Conservation (phyloP, 345 rosid species). For the Erodium maritimum region DNA sequence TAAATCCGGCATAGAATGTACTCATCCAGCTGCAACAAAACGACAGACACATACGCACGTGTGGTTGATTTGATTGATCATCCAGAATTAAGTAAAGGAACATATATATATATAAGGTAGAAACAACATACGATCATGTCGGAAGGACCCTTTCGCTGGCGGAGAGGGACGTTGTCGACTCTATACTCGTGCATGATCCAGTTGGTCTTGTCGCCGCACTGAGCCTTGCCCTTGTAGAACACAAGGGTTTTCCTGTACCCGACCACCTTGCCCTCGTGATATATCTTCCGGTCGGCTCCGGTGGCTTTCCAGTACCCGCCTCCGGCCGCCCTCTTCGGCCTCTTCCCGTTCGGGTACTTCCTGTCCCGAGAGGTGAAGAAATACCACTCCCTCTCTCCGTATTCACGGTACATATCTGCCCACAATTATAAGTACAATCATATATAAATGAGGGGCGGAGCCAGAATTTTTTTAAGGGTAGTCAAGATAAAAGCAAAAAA, state of each 20-base stretch:
- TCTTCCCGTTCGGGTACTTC: conserved; percentile 10
- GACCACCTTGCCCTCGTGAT: not conserved
- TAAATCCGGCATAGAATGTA: conserved; percentile 18
- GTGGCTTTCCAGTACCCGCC: conserved; percentile 19
- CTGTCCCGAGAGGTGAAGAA: conserved; percentile 15
- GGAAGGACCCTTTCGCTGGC: not conserved
- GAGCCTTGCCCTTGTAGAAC: conserved; percentile 9
- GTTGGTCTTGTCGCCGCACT: conserved; percentile 11
- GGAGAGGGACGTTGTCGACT: not conserved
- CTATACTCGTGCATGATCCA: conserved; percentile 23
- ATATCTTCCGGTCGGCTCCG: not conserved
- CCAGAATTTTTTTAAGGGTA: not conserved
- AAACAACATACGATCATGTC: conserved; percentile 13
- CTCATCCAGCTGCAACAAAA: conserved; percentile 14
- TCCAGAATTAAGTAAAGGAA: no score
- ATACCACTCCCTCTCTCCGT: conserved; percentile 10
- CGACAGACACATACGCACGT: not conserved
- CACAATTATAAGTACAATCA: not conserved
- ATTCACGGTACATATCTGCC: conserved; percentile 1
- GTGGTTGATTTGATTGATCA: no score
- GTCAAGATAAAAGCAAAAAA: not conserved
- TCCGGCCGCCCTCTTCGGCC: conserved; percentile 13
- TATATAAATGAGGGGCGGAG: not conserved
- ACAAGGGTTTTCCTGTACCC: conserved; percentile 11
- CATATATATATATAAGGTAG: no score